A percentile compares a stretch with the other conserved stretches of the same genome.
phyloP scores from a whole-genome alignment of 2,329 filamentous ascomycete genomes.

The Helotiales sp. region DNA sequence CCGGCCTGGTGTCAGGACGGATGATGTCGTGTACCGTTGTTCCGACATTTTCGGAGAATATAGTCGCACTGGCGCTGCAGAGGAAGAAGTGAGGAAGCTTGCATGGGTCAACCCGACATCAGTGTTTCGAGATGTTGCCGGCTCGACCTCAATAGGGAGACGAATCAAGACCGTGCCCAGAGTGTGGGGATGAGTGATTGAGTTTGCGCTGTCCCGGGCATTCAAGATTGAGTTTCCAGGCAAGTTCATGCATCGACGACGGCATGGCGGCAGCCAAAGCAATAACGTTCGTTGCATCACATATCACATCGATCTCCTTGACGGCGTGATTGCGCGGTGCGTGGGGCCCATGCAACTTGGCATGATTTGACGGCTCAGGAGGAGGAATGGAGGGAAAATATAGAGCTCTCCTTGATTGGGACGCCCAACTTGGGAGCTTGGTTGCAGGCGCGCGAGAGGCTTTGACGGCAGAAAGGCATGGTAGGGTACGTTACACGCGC shows the following conservation, averaged over 20 bases:
- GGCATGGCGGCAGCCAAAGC: background rate
- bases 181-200: background rate
- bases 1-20: no score
- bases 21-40: no score
- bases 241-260: background rate
- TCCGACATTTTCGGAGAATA: no score
- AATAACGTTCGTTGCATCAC: no score
- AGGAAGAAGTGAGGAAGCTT: no score
- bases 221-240: background rate
- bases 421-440: background rate
- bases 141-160: no score
- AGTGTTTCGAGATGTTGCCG: background rate
- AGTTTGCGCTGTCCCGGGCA: background rate
- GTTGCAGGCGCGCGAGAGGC: no score
- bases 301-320: background rate
- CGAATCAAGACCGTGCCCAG: conserved; percentile 1
- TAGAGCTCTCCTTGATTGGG: background rate
- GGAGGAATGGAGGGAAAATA: background rate
- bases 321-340: no score
- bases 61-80: no score
- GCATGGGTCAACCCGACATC: background rate
- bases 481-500: background rate
- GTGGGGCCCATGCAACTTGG: background rate
- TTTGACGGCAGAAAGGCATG: background rate
- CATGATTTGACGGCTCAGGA: background rate